Evolutionary conservation across 164 flowering plant species (phyloP).

Genomic region (Annona squamosa): DNA sequence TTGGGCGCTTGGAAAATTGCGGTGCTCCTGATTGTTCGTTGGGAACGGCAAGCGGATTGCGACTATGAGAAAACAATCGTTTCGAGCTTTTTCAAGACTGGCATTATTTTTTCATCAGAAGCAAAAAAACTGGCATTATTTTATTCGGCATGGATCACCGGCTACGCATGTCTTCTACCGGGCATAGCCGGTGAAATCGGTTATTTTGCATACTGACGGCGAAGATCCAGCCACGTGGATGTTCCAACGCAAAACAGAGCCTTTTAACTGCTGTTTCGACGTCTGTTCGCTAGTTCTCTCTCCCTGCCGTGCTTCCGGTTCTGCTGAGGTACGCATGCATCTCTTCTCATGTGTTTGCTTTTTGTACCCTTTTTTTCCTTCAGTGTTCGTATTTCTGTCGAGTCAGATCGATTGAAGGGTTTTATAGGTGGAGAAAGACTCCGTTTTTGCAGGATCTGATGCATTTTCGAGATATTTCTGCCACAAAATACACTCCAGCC

Average conservation of each 20-base stretch:
- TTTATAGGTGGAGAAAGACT: neutral
- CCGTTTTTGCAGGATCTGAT: neutral
- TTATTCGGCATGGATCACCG: neutral
- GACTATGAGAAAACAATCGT: too few relatives aligned
- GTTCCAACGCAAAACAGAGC: neutral
- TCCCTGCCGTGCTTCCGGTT: slow-evolving; percentile 1
- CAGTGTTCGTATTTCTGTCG: neutral
- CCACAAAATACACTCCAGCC: neutral
- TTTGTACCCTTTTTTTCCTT: neutral
- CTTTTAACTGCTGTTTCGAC: too few relatives aligned
- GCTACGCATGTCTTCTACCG: neutral
- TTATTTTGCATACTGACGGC: neutral
- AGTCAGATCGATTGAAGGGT: neutral
- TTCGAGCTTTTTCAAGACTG: too few relatives aligned
- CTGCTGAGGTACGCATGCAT: slow-evolving; percentile 4
- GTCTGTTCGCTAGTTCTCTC: neutral
- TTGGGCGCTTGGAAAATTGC: too few relatives aligned
- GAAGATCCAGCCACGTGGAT: neutral
- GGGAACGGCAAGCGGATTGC: too few relatives aligned
- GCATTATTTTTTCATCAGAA: too few relatives aligned
- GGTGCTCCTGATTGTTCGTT: too few relatives aligned
- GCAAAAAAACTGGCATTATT: too few relatives aligned
- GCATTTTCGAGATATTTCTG: neutral
- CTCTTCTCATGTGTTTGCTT: neutral
- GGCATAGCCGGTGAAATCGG: slow-evolving; percentile 1